These are phyloP conservation scores for Podila epigama DNA, from an alignment of 192 early-diverging fungal genomes.

Conservation along the genomic window DNA sequence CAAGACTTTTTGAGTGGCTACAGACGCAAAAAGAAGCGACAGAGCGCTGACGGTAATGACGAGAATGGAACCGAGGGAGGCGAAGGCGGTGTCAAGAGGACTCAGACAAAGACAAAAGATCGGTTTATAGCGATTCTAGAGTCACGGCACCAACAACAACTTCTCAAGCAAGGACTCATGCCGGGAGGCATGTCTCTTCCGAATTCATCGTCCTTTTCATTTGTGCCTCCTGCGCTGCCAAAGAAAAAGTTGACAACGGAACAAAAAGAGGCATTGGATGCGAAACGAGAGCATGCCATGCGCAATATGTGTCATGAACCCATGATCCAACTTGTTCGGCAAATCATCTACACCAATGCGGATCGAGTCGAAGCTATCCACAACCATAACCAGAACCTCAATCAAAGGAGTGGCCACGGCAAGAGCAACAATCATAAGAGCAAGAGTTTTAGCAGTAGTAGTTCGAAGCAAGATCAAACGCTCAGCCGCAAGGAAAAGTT, in stretches of 20 bases:
- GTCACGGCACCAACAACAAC: conserved; percentile 7
- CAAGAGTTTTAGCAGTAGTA: no score
- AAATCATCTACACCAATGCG: conserved; percentile 25
- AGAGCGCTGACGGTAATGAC: conserved; percentile 7
- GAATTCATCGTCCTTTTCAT: not conserved
- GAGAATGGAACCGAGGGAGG: not conserved
- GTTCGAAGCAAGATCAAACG: conserved; percentile 1
- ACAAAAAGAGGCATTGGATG: not conserved
- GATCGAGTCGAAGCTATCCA: conserved; percentile 5
- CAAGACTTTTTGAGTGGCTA: not conserved
- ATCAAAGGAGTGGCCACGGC: no score
- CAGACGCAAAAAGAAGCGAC: conserved; percentile 44
- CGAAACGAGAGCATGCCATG: conserved; percentile 9
- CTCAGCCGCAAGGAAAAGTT: conserved; percentile 8
- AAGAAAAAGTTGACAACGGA: not conserved
- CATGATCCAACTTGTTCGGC: conserved; percentile 12
- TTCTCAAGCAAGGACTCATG: not conserved
- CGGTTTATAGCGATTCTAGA: conserved; percentile 22
- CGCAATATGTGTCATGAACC: conserved; percentile 35
- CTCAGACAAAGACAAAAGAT: conserved; percentile 25
- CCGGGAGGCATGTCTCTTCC: not conserved
- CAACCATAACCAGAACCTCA: conserved; percentile 1
- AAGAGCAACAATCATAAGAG: no score
- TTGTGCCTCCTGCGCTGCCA: not conserved
- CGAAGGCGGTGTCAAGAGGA: conserved; percentile 4